These are phyloP conservation scores for Pontederia crassipes DNA, from an alignment of 176 grass and related monocot species.

Conservation along the genomic window DNA sequence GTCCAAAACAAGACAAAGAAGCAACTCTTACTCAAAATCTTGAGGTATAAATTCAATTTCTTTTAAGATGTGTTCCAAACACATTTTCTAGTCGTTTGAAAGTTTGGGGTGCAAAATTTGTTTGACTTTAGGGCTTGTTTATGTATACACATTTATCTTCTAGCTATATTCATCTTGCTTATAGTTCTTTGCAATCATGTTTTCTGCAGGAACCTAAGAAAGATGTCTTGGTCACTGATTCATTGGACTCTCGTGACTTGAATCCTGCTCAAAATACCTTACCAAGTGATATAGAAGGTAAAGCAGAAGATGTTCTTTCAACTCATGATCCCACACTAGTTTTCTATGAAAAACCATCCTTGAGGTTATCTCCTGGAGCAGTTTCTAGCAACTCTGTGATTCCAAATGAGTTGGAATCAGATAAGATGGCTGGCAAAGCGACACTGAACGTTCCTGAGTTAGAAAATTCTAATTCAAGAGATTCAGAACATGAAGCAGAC, in stretches of 20 bases:
- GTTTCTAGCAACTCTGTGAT: slow-evolving; percentile 31
- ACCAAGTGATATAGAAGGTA: slow-evolving; percentile 34
- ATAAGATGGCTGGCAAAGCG: slow-evolving; percentile 23
- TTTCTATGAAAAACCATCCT: slow-evolving; percentile 55
- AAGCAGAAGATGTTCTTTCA: slow-evolving; percentile 34
- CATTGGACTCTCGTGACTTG: slow-evolving; percentile 20
- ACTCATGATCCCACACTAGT: slow-evolving; percentile 74
- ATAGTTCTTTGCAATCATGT: slow-evolving; percentile 4
- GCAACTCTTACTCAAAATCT: too few species aligned
- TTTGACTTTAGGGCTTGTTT: too few species aligned
- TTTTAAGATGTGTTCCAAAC: too few species aligned
- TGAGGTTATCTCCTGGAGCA: slow-evolving; percentile 36
- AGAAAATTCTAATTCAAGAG: slow-evolving; percentile 26
- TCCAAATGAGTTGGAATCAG: slow-evolving; percentile 29
- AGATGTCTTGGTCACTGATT: slow-evolving; percentile 32
- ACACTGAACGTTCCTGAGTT: slow-evolving; percentile 25
- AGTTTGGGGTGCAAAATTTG: too few species aligned
- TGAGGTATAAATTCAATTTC: too few species aligned
- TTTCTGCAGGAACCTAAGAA: slow-evolving; percentile 56
- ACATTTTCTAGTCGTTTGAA: too few species aligned
- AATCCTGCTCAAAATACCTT: slow-evolving; percentile 31
- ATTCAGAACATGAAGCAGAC: slow-evolving; percentile 35
- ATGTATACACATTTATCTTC: too few species aligned
- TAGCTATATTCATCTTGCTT: neutral
- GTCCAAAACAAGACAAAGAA: slow-evolving; percentile 32